These are phyloP conservation scores for Pichia kluyveri DNA, from an alignment of 805 yeast species.

Conservation along the genomic window DNA sequence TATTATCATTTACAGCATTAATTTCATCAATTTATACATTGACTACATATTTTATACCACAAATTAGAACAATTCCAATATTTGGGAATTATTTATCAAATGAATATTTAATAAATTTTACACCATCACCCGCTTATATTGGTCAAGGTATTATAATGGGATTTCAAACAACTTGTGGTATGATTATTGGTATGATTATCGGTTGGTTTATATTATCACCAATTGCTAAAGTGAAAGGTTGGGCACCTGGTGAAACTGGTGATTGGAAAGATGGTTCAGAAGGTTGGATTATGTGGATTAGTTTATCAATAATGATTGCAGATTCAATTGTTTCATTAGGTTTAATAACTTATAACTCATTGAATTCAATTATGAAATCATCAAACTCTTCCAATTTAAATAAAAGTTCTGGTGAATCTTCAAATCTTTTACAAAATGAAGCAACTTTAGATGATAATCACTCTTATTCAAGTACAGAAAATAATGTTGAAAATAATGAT, in stretches of 20 bases:
- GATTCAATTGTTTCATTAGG: conserved; percentile 76
- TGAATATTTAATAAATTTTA: conserved; percentile 74
- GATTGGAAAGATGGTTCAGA: conserved; percentile 94
- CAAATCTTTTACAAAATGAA: background rate
- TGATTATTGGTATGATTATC: conserved; percentile 79
- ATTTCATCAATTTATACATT: conserved; percentile 69
- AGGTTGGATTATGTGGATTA: conserved; percentile 96
- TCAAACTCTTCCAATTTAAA: background rate
- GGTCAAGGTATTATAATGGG: conserved; percentile 99
- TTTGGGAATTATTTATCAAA: conserved; percentile 60
- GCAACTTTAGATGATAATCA: background rate
- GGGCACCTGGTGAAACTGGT: conserved; percentile 87
- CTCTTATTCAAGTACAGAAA: conserved; percentile 5
- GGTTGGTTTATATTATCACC: conserved; percentile 97
- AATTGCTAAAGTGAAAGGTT: conserved; percentile 51
- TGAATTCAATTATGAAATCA: background rate
- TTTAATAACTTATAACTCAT: conserved; percentile 3
- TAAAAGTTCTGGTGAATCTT: background rate
- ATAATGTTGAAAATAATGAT: background rate
- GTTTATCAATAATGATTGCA: conserved; percentile 87
- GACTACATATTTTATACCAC: conserved; percentile 63
- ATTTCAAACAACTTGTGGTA: conserved; percentile 76
- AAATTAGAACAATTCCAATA: conserved; percentile 58
- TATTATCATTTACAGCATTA: conserved; percentile 51
- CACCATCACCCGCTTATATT: conserved; percentile 94